These are phyloP conservation scores for Salix arbutifolia DNA, from an alignment of 345 rosid genomes.

Conservation along the genomic window DNA sequence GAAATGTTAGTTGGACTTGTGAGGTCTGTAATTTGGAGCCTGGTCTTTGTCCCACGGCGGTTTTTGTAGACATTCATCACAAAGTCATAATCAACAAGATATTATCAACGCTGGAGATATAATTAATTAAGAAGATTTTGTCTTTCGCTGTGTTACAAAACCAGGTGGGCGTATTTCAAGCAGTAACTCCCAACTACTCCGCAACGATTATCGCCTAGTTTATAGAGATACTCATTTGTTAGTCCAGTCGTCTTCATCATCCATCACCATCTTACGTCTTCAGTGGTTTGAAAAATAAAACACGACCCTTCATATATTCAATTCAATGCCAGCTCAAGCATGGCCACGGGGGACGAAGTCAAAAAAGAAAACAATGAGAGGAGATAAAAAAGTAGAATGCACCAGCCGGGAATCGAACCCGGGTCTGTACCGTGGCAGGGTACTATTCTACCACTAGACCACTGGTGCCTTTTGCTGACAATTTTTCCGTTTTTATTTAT, in stretches of 20 bases:
- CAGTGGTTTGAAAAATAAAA: not conserved
- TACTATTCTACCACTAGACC: conserved; percentile 51
- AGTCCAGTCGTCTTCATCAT: not conserved
- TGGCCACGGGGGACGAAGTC: not conserved
- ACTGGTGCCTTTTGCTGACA: conserved; percentile 14
- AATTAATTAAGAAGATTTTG: too few relatives aligned
- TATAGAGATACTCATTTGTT: not conserved
- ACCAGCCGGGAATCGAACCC: conserved; percentile 24
- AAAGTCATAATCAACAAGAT: too few relatives aligned
- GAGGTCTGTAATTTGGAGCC: too few relatives aligned
- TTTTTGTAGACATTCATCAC: too few relatives aligned
- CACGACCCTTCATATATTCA: not conserved
- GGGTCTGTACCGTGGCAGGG: conserved; percentile 25
- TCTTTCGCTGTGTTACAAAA: too few relatives aligned
- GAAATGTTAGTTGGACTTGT: too few relatives aligned
- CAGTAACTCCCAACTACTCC: not conserved
- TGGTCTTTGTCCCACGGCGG: too few relatives aligned
- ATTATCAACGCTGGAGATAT: too few relatives aligned
- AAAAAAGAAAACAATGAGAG: not conserved
- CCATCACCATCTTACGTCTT: not conserved
- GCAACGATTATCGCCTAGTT: not conserved
- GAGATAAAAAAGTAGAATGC: not conserved
- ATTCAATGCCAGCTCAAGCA: not conserved
- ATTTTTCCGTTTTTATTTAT: rapidly evolving
- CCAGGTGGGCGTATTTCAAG: too few relatives aligned